Conservation (phyloP, 1,284 basidiomycete genomes). For the Austroboletus niveus region DNA sequence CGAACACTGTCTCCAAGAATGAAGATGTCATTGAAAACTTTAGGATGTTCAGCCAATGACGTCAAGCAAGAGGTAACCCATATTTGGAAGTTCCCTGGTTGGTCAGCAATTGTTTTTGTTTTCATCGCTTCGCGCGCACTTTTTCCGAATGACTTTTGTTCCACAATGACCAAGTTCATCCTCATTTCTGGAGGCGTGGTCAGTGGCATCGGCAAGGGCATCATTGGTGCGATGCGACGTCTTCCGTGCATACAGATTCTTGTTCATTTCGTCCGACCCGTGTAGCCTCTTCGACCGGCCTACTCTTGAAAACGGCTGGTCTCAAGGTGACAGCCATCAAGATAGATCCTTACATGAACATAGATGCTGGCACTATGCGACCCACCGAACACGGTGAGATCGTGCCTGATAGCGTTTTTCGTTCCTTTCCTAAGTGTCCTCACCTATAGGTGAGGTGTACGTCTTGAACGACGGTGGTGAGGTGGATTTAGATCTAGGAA, state of each 20-base stretch:
- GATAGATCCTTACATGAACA: slow-evolving; percentile 99
- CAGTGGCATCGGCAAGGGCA: slow-evolving; percentile 93
- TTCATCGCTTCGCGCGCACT: background rate
- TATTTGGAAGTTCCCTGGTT: background rate
- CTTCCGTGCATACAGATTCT: slow-evolving; percentile 24
- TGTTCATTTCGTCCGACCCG: slow-evolving; percentile 15
- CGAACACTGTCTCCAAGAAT: too few species aligned
- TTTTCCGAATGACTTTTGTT: background rate
- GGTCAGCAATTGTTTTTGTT: background rate
- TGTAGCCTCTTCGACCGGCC: slow-evolving; percentile 92
- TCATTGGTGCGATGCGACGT: slow-evolving; percentile 70
- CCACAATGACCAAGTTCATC: slow-evolving; percentile 83
- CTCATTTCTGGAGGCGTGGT: slow-evolving; percentile 90
- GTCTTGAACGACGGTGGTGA: slow-evolving; percentile 99
- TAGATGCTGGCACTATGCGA: slow-evolving; percentile 99
- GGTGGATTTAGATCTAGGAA: slow-evolving; percentile 96
- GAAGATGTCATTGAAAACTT: too few species aligned
- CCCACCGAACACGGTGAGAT: slow-evolving; percentile 94
- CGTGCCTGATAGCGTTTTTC: slow-evolving; percentile 6
- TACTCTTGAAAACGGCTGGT: slow-evolving; percentile 93
- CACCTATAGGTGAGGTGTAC: slow-evolving; percentile 87
- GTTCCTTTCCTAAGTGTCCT: slow-evolving; percentile 16
- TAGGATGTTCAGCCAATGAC: background rate
- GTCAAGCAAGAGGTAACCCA: background rate
- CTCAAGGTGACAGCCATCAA: slow-evolving; percentile 99